Evolutionary conservation across 305 asterid species (phyloP).

Genomic region (Fraxinus baroniana): DNA sequence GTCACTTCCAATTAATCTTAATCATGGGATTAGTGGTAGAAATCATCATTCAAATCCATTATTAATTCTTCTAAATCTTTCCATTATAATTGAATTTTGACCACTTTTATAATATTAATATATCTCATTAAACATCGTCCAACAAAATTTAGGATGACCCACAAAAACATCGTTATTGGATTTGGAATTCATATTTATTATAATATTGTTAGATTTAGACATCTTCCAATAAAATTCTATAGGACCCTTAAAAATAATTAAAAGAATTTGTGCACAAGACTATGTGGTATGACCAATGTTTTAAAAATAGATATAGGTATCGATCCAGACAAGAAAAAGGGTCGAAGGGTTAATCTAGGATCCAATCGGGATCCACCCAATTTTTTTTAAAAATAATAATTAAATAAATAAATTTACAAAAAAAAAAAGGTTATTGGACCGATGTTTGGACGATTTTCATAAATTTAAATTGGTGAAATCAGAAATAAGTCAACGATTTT

Average conservation of each 20-base stretch:
- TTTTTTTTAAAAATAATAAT: too few species aligned
- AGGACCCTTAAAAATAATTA: background rate
- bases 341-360: background rate
- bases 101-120: background rate
- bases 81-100: conserved; percentile 1
- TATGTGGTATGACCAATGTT: background rate
- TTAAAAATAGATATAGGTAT: background rate
- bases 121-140: background rate
- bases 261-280: background rate
- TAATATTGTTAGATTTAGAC: background rate
- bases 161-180: background rate
- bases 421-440: background rate
- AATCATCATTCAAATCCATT: background rate
- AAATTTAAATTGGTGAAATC: background rate
- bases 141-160: background rate
- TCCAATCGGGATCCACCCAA: background rate
- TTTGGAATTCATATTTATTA: background rate
- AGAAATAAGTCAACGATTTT: background rate
- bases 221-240: background rate
- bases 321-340: background rate
- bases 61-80: background rate
- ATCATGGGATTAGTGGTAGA: conserved; percentile 6
- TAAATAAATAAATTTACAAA: too few species aligned
- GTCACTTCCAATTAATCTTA: background rate
- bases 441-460: background rate